Evolutionary conservation across 169 alveolate species (phyloP), one percentile per base, ranked within the genome.

Genomic region (Cryptosporidium ubiquitum): DNA sequence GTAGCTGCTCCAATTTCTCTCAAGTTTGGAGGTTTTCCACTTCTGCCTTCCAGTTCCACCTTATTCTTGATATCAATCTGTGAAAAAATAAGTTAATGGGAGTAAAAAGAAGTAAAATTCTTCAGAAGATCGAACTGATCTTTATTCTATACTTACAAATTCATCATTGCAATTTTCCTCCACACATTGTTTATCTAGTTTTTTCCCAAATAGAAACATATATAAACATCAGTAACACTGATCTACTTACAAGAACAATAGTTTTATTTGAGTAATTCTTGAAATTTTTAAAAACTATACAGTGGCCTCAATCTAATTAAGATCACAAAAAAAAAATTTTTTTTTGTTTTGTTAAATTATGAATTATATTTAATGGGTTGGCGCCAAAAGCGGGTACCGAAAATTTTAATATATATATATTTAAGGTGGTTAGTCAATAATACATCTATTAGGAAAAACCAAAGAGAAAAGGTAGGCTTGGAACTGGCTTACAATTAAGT

Each of bases 101-200:
- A 26, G 10, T 10, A 10, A 16, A 49, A 2, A 20, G 3, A 3
- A 26, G 44, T 10, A 26, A 5, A 42, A 16, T 26, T 55, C 26
- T 55, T 6, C 10, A 3, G 10, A 20, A 6, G 12, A 73, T n/a
- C 14, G 39, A 23, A 10, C 26, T 0, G 12, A 35, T 4, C 5
- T 10, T 20, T 20, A 73, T 2, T 42, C 26, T 23, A 9, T 23
- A 79, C 89, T 39, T 79, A 79, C 89, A 31, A 14, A 7, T 1
- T n/a, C 68, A 5, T 79, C 89, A 20, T 79, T 79, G 66, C 89
- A 79, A 18, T 68, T 79, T 44, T 79, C 89, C 55, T 79, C 89
- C 40, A 61, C 49, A 58, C 89, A 79, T 16, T 29, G 89, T n/a
- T 79, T 73, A 47, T 64, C 74, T 26, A 60, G 49, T 31, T 20